Conservation (phyloP, 129 eudicot species). For the Tanacetum coccineum region DNA sequence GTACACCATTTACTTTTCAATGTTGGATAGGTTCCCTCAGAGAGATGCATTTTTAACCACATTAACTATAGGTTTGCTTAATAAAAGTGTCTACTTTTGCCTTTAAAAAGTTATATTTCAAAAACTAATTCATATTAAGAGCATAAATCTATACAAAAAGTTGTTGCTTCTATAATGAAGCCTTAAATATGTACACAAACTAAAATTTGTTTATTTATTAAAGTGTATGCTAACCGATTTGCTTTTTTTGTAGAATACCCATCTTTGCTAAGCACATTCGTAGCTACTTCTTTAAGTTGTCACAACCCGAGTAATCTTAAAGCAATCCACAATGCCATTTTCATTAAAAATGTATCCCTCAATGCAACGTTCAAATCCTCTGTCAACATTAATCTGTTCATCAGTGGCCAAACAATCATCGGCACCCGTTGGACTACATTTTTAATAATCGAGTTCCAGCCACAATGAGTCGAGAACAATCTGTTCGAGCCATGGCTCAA, state of each 20-base stretch:
- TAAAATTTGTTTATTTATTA: constrained; percentile 24
- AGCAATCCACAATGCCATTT: constrained; percentile 41
- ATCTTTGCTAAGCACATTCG: constrained; percentile 27
- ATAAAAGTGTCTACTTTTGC: too few species aligned
- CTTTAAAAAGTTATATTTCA: too few species aligned
- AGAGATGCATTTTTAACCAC: too few species aligned
- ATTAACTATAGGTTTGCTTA: too few species aligned
- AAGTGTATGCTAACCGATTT: constrained; percentile 32
- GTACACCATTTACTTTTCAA: too few species aligned
- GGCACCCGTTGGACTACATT: constrained; percentile 44
- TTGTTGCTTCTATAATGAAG: background rate
- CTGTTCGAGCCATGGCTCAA: constrained; percentile 46
- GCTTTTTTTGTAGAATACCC: constrained; percentile 44
- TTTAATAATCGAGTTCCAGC: constrained; percentile 62
- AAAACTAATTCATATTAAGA: too few species aligned
- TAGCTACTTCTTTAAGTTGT: constrained; percentile 41
- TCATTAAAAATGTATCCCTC: constrained; percentile 27
- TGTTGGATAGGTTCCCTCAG: too few species aligned
- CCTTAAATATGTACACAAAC: background rate
- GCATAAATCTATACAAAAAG: background rate
- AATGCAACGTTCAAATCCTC: constrained; percentile 43
- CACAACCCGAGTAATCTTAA: constrained; percentile 34
- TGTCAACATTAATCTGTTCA: constrained; percentile 40
- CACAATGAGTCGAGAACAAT: constrained; percentile 46
- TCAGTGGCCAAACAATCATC: constrained; percentile 58